phyloP scores from a whole-genome alignment of 441 rosid species.

The Corymbia citriodora region DNA sequence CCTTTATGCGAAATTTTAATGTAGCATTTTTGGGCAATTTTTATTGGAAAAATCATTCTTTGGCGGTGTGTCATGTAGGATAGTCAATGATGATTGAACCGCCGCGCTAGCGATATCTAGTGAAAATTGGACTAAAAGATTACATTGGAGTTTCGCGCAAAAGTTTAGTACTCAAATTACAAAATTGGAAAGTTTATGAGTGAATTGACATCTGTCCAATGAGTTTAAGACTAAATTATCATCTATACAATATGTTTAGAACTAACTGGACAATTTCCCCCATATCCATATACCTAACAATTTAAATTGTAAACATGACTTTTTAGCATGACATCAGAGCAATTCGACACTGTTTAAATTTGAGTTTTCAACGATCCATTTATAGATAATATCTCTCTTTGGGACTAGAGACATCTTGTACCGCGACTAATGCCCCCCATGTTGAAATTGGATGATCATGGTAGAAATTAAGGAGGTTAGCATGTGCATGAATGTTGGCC shows the following conservation, averaged over 20 bases:
- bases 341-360: fast-evolving
- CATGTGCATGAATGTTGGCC: not conserved
- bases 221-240: not conserved
- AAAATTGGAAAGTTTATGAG: not conserved
- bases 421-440: not conserved
- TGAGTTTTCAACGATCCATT: not conserved
- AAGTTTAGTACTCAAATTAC: fast-evolving
- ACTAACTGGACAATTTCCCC: not conserved
- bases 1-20: fast-evolving
- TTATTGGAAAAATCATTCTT: too few relatives aligned
- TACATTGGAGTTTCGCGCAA: not conserved
- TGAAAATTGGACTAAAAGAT: fast-evolving
- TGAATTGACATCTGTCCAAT: fast-evolving
- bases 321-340: not conserved
- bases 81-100: not conserved
- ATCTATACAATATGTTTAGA: not conserved
- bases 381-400: not conserved
- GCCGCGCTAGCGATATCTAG: too few relatives aligned
- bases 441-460: not conserved
- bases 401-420: not conserved
- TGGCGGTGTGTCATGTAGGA: not conserved
- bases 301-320: not conserved
- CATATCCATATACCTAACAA: not conserved
- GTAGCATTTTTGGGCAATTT: fast-evolving
- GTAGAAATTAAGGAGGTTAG: not conserved